Evolutionary conservation across 306 rosid genomes (phyloP).

Genomic region (Rubus parviflorus): DNA sequence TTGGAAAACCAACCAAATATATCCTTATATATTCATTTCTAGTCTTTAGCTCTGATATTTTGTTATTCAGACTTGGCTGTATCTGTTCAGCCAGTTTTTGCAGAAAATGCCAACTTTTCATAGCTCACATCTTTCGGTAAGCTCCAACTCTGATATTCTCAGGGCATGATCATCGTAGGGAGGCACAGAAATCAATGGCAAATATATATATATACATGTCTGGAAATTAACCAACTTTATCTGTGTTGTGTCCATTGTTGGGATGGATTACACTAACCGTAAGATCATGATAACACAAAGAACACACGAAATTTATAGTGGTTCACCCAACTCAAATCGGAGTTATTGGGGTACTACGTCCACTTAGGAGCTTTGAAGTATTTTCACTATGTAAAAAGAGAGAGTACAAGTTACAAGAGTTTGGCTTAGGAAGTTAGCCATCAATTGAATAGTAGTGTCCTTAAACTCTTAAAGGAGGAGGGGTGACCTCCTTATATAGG

Average conservation of each 20-base stretch:
- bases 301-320: background rate
- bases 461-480: background rate
- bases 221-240: background rate
- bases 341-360: too few relatives aligned
- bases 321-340: background rate
- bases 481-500: background rate
- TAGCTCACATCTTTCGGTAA: background rate
- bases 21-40: background rate
- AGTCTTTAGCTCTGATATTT: background rate
- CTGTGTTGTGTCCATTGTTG: background rate
- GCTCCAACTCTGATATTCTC: background rate
- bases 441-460: background rate
- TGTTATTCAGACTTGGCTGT: background rate
- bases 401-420: background rate
- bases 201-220: background rate
- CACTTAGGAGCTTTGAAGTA: background rate
- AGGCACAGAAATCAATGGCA: background rate
- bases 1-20: background rate
- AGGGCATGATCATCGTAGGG: background rate
- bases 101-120: background rate
- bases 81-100: background rate
- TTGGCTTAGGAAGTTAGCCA: background rate
- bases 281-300: background rate
- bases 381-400: background rate
- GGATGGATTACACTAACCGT: background rate